phyloP scores from a whole-genome alignment of 352 stramenopile genomes.

The Phytophthora litchii region DNA sequence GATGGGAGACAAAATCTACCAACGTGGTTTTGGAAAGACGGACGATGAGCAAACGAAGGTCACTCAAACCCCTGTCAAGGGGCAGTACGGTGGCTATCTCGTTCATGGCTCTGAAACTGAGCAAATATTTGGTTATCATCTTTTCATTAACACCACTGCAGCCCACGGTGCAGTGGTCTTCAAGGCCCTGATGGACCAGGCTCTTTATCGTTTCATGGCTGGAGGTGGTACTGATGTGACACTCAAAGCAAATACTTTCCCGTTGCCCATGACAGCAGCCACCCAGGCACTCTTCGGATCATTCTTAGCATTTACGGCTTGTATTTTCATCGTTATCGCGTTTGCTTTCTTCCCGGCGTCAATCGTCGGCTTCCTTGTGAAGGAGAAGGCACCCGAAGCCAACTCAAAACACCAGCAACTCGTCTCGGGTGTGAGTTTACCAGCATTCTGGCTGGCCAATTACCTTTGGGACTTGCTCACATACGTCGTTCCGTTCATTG shows the following conservation, averaged over 20 bases:
- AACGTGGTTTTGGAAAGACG: slow-evolving; percentile 41
- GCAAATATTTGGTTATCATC: slow-evolving; percentile 53
- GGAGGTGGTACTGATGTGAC: slow-evolving; percentile 42
- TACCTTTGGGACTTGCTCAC: slow-evolving; percentile 92
- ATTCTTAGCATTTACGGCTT: slow-evolving; percentile 73
- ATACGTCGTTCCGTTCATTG: slow-evolving; percentile 78
- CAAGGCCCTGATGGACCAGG: slow-evolving; percentile 60
- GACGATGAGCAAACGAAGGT: slow-evolving; percentile 78
- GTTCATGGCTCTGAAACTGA: slow-evolving; percentile 34
- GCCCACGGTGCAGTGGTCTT: slow-evolving; percentile 54
- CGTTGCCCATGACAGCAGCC: slow-evolving; percentile 51
- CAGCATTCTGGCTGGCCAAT: slow-evolving; percentile 96
- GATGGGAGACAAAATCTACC: slow-evolving; percentile 41
- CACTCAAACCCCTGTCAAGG: slow-evolving; percentile 42
- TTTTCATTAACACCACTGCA: slow-evolving; percentile 59
- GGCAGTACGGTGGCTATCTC: slow-evolving; percentile 49
- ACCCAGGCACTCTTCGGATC: slow-evolving; percentile 53
- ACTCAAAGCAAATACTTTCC: slow-evolving; percentile 53
- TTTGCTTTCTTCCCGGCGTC: slow-evolving; percentile 92
- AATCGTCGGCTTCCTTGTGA: slow-evolving; percentile 94
- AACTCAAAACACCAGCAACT: slow-evolving; percentile 97
- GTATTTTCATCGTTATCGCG: slow-evolving; percentile 88
- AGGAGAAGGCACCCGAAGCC: slow-evolving; percentile 86
- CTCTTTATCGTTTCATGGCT: slow-evolving; percentile 52
- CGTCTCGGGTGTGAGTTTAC: slow-evolving; percentile 92